Evolutionary conservation across 2,329 filamentous ascomycete genomes (phyloP).

Genomic region (Microdochium bolleyi): DNA sequence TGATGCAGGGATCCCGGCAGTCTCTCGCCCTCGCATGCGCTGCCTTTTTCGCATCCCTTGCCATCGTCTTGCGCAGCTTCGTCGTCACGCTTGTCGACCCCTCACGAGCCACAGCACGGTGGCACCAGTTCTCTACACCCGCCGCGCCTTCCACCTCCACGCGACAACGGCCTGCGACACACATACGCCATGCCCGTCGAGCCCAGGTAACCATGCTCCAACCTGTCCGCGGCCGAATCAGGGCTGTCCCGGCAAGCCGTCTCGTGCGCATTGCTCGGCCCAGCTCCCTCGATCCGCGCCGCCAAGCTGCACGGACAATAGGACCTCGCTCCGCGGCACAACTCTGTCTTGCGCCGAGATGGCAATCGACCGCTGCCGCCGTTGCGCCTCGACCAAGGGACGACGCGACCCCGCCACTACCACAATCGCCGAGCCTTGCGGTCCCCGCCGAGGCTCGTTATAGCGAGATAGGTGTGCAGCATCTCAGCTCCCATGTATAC

Average conservation of each 20-base stretch:
- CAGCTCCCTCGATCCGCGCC: slow-evolving; percentile 20
- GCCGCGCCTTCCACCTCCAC: not conserved
- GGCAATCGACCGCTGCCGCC: slow-evolving; percentile 29
- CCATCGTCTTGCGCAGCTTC: no score
- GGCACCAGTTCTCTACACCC: no score
- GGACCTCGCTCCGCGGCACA: slow-evolving; percentile 7
- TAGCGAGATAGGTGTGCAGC: slow-evolving; percentile 92
- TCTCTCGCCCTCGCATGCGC: no score
- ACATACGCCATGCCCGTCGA: slow-evolving; percentile 11
- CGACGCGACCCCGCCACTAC: not conserved
- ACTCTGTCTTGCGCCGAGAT: slow-evolving; percentile 21
- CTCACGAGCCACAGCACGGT: no score
- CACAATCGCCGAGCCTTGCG: slow-evolving; percentile 9
- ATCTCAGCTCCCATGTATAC: slow-evolving; percentile 78
- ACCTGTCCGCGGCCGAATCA: slow-evolving; percentile 26
- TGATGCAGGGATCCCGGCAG: no score
- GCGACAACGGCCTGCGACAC: not conserved
- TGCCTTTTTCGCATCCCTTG: no score
- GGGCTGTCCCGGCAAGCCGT: slow-evolving; percentile 32
- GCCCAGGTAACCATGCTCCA: slow-evolving; percentile 28
- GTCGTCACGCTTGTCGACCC: no score
- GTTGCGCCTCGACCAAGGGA: slow-evolving; percentile 1
- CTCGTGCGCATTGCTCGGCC: slow-evolving; percentile 45
- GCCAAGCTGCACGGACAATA: slow-evolving; percentile 20
- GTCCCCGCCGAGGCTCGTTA: slow-evolving; percentile 57